Conservation (phyloP, 2,329 filamentous ascomycete species). For the Trichoderma gracile region DNA sequence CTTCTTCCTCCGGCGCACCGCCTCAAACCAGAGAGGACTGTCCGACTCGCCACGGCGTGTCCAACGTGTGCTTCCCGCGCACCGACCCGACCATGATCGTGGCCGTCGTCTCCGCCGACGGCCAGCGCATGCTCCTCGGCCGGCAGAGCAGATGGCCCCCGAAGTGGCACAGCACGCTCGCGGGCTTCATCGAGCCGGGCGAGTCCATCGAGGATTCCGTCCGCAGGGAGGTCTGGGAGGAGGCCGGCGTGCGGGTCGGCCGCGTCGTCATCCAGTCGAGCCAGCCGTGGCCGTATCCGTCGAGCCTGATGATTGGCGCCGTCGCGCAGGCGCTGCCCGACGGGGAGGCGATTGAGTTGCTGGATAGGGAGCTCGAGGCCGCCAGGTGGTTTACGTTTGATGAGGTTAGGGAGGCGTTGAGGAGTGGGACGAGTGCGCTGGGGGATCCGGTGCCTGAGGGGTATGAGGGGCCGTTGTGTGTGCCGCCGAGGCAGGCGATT, state of each 20-base stretch:
- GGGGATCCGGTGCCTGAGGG: constrained; percentile 63
- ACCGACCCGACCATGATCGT: constrained; percentile 96
- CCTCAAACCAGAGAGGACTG: constrained; percentile 66
- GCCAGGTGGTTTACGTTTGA: constrained; percentile 86
- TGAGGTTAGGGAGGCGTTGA: constrained; percentile 75
- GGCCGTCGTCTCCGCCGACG: constrained; percentile 81
- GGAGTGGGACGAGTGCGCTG: constrained; percentile 63
- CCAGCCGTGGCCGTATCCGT: constrained; percentile 85
- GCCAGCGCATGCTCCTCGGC: constrained; percentile 76
- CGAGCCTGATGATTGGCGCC: constrained; percentile 82
- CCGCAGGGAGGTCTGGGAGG: constrained; percentile 82
- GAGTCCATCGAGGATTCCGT: constrained; percentile 86
- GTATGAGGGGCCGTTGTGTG: constrained; percentile 72
- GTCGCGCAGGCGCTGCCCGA: constrained; percentile 79
- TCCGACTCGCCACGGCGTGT: constrained; percentile 78
- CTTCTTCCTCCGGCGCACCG: too few species aligned
- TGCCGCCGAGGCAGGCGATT: constrained; percentile 88
- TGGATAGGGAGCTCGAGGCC: constrained; percentile 88
- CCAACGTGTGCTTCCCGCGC: constrained; percentile 87
- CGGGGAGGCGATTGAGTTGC: constrained; percentile 78
- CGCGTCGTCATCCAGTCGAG: constrained; percentile 80
- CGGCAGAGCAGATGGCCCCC: constrained; percentile 81
- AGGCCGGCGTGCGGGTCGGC: constrained; percentile 74
- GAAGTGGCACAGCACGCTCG: constrained; percentile 85
- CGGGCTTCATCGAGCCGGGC: constrained; percentile 81